Evolutionary conservation across 768 basidiomycete species (phyloP).

Genomic region (Suillus variegatus): DNA sequence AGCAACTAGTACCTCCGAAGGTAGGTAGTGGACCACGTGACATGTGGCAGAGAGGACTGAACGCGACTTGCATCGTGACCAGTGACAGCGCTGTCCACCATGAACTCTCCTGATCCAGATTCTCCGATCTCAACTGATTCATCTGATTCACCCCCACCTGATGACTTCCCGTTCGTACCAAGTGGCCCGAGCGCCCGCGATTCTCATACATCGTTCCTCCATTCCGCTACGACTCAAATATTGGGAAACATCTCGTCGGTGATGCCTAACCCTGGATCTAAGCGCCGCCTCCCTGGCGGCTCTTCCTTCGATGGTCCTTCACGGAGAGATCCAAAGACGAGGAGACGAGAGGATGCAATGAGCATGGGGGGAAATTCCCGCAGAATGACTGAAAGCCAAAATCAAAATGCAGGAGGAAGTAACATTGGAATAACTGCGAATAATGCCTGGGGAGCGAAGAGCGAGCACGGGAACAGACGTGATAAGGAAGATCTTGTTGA

Average conservation of each 20-base stretch:
- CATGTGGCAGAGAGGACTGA: neutral
- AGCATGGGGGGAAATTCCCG: constrained; percentile 21
- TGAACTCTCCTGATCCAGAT: constrained; percentile 40
- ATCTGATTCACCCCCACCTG: constrained; percentile 39
- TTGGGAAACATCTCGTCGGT: constrained; percentile 22
- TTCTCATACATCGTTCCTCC: constrained; percentile 24
- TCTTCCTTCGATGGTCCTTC: constrained; percentile 41
- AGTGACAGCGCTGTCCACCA: constrained; percentile 15
- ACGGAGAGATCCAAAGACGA: constrained; percentile 50
- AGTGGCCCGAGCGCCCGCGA: constrained; percentile 22
- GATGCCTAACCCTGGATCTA: constrained; percentile 33
- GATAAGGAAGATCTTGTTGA: constrained; percentile 62
- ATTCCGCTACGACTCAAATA: constrained; percentile 21
- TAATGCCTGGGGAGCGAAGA: constrained; percentile 28
- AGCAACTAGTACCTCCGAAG: too few species aligned
- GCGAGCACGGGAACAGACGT: constrained; percentile 43
- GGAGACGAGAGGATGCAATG: constrained; percentile 48
- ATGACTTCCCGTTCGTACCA: constrained; percentile 30
- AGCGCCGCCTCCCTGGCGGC: constrained; percentile 54
- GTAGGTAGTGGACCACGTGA: neutral
- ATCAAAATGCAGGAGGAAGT: constrained; percentile 12
- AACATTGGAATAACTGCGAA: constrained; percentile 15
- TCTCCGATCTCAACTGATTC: constrained; percentile 39
- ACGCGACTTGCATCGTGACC: neutral
- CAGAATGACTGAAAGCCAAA: constrained; percentile 27